Base-by-base conservation (phyloP, 2,329 filamentous ascomycete species). In the Phoma sp. region DNA sequence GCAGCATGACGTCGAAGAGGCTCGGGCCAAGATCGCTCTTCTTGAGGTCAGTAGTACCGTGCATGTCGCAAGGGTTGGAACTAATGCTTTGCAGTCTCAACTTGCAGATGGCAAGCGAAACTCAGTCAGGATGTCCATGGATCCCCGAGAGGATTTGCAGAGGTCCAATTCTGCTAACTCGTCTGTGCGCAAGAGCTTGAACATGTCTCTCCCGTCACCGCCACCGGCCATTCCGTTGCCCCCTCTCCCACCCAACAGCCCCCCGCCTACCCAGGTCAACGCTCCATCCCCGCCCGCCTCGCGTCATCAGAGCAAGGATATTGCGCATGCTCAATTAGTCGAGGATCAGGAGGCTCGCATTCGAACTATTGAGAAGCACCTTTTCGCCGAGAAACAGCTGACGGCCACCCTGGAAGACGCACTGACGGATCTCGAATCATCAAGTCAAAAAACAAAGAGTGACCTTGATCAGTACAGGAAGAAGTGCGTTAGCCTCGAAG, bases 301-400 rank as follows among this genome's bases (percentile, higher is more conserved):
- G 37, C 83, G 91, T 9, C 91, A 93, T 55, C 82, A 86, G 14
- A 96, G 91, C 80, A 96, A 95, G 73, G 91, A 96, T 67, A 83
- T 86, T 52, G 82, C 88, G 46, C 84, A 88, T 55, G 85, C 88
- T 44, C 93, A 97, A 68, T 84, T 96, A 61, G 86, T 93, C 56
- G 93, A 98, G 69, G 95, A 99, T 66, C 93, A 97, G 74, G 95
- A 99, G 73, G 90, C 91, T 38, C 92, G 93, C 60, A 96, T 99
- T 71, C 88, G 90, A 56, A 96, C 91, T 6, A 96, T 99, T 59
- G 93, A 99, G 81, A 98, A 97, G 80, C 92, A 98, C 71, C 84
- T 99, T 23, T 89, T 90, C 61, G 95, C 95, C 3, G 95, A 99
- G 81, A 96, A 96, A 73, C 93, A 98, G 75, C 87, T 99, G 55